Conservation (phyloP, 2,329 filamentous ascomycete genomes). For the Aspergillaceae sp. region DNA sequence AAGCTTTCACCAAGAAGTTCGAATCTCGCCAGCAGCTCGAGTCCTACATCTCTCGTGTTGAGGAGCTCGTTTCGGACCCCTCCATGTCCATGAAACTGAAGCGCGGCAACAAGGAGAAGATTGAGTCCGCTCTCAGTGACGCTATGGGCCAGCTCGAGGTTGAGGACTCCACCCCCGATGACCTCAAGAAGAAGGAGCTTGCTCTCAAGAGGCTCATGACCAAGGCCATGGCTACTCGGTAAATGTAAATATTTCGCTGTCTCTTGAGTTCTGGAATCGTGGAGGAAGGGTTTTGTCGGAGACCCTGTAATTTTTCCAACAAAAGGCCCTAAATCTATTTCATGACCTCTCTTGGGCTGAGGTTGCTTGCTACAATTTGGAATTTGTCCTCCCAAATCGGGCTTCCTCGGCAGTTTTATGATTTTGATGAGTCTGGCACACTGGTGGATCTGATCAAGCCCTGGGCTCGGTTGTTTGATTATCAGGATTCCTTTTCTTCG, state of each 20-base stretch:
- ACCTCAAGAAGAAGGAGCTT: constrained; percentile 99
- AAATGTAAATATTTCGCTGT: constrained; percentile 34
- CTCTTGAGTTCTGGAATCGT: constrained; percentile 1
- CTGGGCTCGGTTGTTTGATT: background rate
- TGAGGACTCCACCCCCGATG: constrained; percentile 81
- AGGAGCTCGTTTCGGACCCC: constrained; percentile 97
- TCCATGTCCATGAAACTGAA: constrained; percentile 94
- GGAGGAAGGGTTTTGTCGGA: background rate
- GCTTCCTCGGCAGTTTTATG: constrained; percentile 25
- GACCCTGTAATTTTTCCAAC: no score
- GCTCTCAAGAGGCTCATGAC: constrained; percentile 95
- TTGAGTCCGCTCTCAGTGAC: constrained; percentile 91
- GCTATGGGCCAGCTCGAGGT: constrained; percentile 97
- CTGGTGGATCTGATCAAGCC: background rate
- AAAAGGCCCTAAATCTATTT: no score
- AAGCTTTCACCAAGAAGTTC: constrained; percentile 98
- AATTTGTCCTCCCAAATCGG: constrained; percentile 21
- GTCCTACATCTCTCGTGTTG: constrained; percentile 95
- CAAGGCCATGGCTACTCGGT: constrained; percentile 93
- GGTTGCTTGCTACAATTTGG: constrained; percentile 8
- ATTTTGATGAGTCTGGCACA: constrained; percentile 14
- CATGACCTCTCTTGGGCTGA: background rate
- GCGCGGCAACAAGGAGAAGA: constrained; percentile 99
- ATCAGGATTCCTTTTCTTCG: background rate
- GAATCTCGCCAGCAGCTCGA: constrained; percentile 99